Evolutionary conservation across 2,329 filamentous ascomycete species (phyloP).

Genomic region (Incumbomyces delicatus): DNA sequence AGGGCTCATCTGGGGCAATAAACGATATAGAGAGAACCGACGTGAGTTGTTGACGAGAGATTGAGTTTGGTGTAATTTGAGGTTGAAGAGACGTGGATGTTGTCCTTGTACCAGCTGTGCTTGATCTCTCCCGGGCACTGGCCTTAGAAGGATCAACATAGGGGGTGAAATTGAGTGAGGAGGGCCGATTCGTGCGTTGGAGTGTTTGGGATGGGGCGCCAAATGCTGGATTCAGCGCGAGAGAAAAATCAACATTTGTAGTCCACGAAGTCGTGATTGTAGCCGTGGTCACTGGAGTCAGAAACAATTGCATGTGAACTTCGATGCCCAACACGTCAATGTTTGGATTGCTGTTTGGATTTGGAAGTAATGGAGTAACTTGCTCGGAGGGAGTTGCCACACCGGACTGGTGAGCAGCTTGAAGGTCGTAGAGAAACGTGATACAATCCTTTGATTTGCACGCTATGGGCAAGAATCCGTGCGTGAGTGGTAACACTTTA

Average conservation of each 20-base stretch:
- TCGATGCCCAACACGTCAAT: slow-evolving; percentile 37
- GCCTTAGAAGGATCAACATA: slow-evolving; percentile 1
- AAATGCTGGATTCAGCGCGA: slow-evolving; percentile 37
- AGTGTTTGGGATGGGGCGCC: slow-evolving; percentile 36
- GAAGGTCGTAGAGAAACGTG: slow-evolving; percentile 42
- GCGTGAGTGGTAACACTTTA: slow-evolving; percentile 34
- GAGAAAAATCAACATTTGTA: slow-evolving; percentile 40
- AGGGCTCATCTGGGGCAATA: slow-evolving; percentile 37
- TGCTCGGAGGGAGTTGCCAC: slow-evolving; percentile 11
- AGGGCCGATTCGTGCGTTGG: slow-evolving; percentile 36
- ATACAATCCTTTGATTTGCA: slow-evolving; percentile 47
- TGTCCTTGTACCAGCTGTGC: slow-evolving; percentile 13
- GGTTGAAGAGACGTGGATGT: slow-evolving; percentile 10
- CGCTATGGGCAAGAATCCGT: slow-evolving; percentile 28
- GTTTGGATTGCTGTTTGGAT: slow-evolving; percentile 29
- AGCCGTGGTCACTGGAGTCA: slow-evolving; percentile 33
- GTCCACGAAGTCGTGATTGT: slow-evolving; percentile 40
- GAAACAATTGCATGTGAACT: slow-evolving; percentile 33
- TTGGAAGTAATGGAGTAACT: slow-evolving; percentile 16
- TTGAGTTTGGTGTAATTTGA: background rate
- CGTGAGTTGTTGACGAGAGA: slow-evolving; percentile 23
- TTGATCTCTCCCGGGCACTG: background rate
- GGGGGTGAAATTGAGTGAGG: slow-evolving; percentile 10
- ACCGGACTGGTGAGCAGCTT: slow-evolving; percentile 14
- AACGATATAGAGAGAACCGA: slow-evolving; percentile 45